A percentile compares a stretch with the other conserved stretches of the same genome.
Evolutionary conservation across 108 stramenopile genomes (phyloP).

Genomic region (Discostella pseudostelligera): DNA sequence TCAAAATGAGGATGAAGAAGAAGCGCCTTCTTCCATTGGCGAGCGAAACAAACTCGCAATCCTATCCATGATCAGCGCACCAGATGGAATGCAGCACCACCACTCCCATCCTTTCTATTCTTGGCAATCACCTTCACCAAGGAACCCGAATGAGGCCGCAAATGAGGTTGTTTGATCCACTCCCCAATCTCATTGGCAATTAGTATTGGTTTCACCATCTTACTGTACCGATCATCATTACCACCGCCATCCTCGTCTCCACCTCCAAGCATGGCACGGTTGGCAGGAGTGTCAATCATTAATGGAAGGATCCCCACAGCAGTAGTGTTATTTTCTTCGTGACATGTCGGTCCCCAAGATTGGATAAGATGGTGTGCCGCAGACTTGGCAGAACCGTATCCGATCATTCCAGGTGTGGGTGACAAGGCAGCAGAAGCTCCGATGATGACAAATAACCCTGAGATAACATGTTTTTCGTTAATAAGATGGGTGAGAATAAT

Average conservation of each 20-base stretch:
- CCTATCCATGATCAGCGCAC: conserved; percentile 48
- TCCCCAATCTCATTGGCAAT: conserved; percentile 77
- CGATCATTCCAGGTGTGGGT: conserved; percentile 74
- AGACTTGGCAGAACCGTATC: conserved; percentile 64
- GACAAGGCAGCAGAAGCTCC: conserved; percentile 67
- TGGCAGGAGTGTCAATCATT: conserved; percentile 76
- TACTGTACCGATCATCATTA: conserved; percentile 36
- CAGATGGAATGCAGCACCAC: conserved; percentile 62
- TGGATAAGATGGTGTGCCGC: conserved; percentile 71
- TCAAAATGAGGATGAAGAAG: too few species aligned
- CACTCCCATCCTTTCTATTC: conserved; percentile 45
- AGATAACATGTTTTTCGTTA: background rate
- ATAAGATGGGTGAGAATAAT: too few species aligned
- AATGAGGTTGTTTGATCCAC: conserved; percentile 59
- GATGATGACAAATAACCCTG: conserved; percentile 53
- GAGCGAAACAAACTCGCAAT: too few species aligned
- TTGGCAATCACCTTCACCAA: conserved; percentile 77
- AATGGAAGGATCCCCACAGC: conserved; percentile 73
- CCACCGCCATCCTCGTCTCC: conserved; percentile 30
- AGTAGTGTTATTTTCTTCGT: conserved; percentile 42
- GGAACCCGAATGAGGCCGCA: conserved; percentile 79
- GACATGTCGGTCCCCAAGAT: conserved; percentile 56
- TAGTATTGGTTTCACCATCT: conserved; percentile 70
- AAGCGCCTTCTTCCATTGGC: too few species aligned
- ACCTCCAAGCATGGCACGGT: conserved; percentile 63